Base-by-base conservation (phyloP, 2,329 filamentous ascomycete species). In the Aschersonia sp. region DNA sequence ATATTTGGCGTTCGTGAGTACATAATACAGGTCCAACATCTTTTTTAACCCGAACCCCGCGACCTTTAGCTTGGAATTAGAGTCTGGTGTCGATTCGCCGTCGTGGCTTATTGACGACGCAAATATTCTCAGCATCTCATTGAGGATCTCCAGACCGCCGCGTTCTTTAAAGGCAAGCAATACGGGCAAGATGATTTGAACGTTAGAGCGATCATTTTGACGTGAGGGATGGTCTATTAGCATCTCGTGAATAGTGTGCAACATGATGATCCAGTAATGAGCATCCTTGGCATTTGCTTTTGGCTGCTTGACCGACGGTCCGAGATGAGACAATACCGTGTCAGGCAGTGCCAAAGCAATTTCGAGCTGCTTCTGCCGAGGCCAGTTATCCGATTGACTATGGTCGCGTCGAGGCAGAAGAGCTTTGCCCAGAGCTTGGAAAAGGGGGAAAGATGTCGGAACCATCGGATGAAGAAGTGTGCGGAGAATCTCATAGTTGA, bases 131-230 rank as follows among this genome's bases (percentile, higher is more conserved):
- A 94, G 73, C 59, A 94, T 81, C 0, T 74, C 68, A 55, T 86
- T 87, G 51, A 97, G 68, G 5, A 79, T 73, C 7, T 80, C 74
- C 50, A 98, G 73, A 0, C 92, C 90, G 40, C 79, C 81, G 44
- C 80, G 76, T 50, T 87, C 81, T 62, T 89, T 90, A 68, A 98
- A 96, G 1, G 87, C 85, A 48, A 89, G 75, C 30, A 98, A 72
- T 37, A 97, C 81, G 31, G 92, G 75, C 42, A 87, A 84, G 47
- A 83, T 76, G 11, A 81, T 71, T 52, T 79, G 76, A 7, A 68
- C 57, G 5, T 61, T 70, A 52, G 65, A 68, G 54, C 64, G 74
- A 53, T 69, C 78, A 57, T 57, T 72, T 56, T 65, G 68, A 49
- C 66, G 71, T 51, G 59, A 50, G 63, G 75, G 74, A 46, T 66